Percentiles rank a stretch among this genome's conserved stretches.
Conservation (phyloP, 148 eudicot genomes). For the Silene conica region DNA sequence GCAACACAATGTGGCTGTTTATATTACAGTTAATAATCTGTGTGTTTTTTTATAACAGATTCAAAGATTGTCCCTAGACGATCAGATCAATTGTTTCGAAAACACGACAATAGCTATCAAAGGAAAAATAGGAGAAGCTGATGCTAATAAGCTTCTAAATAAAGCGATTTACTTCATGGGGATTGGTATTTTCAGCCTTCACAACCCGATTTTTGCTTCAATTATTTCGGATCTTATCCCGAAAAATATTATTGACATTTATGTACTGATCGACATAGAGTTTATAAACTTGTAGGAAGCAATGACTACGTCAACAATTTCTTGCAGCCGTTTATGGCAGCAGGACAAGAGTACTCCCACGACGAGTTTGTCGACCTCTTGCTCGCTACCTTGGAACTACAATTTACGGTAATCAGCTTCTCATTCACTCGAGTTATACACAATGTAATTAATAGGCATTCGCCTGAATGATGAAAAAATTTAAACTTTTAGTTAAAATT, state of each 20-base stretch:
- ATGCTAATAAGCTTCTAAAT: constrained; percentile 50
- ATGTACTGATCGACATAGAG: neutral
- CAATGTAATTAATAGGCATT: too few species aligned
- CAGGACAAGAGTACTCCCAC: constrained; percentile 65
- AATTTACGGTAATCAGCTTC: constrained; percentile 45
- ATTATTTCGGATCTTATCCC: too few species aligned
- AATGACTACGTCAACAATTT: constrained; percentile 90
- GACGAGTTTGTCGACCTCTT: constrained; percentile 63
- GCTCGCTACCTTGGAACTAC: constrained; percentile 51
- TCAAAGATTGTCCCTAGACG: constrained; percentile 71
- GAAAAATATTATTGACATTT: neutral
- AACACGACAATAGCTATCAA: constrained; percentile 60
- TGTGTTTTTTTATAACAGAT: constrained; percentile 31
- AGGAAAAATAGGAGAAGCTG: constrained; percentile 58
- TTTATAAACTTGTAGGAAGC: constrained; percentile 44
- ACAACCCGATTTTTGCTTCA: too few species aligned
- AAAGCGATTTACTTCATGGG: constrained; percentile 75
- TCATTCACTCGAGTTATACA: too few species aligned
- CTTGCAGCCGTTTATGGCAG: constrained; percentile 77
- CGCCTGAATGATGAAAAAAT: too few species aligned
- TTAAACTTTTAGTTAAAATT: too few species aligned
- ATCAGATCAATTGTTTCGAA: constrained; percentile 62
- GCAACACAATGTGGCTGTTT: too few species aligned
- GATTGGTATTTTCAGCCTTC: constrained; percentile 55
- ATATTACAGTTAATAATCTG: too few species aligned